Percentiles rank a stretch among this genome's conserved stretches.
These are phyloP conservation scores for Pleurotus eryngii DNA, from an alignment of 768 basidiomycete genomes.

Conservation along the genomic window DNA sequence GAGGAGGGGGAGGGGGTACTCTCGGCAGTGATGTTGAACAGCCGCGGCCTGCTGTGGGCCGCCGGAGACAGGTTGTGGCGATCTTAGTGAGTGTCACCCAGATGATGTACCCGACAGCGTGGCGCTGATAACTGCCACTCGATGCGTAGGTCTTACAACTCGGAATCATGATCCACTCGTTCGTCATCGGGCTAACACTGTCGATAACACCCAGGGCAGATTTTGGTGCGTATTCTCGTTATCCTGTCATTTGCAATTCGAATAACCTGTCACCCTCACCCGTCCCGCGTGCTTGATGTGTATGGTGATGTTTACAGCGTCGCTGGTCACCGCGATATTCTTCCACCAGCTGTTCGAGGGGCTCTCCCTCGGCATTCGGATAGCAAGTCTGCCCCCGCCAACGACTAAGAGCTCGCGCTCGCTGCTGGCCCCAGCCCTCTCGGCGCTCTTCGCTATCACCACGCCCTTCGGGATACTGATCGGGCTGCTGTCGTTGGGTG, in stretches of 20 bases:
- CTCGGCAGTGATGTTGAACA: neutral
- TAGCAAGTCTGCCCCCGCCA: conserved; percentile 60
- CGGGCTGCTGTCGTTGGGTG: conserved; percentile 48
- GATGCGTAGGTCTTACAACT: conserved; percentile 65
- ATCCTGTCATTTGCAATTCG: too few species aligned
- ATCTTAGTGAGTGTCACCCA: conserved; percentile 51
- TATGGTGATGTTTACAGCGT: conserved; percentile 38
- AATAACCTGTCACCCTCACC: neutral
- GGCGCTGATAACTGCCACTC: too few species aligned
- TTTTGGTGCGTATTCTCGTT: conserved; percentile 50
- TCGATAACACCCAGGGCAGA: conserved; percentile 64
- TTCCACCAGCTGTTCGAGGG: conserved; percentile 89
- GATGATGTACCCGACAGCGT: too few species aligned
- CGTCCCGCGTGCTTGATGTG: neutral
- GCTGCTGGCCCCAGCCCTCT: conserved; percentile 47
- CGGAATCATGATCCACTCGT: conserved; percentile 82
- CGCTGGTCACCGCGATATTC: conserved; percentile 67
- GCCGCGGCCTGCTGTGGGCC: conserved; percentile 35
- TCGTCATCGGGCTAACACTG: conserved; percentile 78
- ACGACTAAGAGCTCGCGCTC: conserved; percentile 6
- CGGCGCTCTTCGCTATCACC: conserved; percentile 67
- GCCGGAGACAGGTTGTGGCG: conserved; percentile 67
- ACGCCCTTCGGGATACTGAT: conserved; percentile 66
- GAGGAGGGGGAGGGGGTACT: neutral
- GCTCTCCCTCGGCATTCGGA: conserved; percentile 77